These are phyloP conservation scores for Geotrichum histeridarum DNA, from an alignment of 1,139 yeast species.

Conservation along the genomic window DNA sequence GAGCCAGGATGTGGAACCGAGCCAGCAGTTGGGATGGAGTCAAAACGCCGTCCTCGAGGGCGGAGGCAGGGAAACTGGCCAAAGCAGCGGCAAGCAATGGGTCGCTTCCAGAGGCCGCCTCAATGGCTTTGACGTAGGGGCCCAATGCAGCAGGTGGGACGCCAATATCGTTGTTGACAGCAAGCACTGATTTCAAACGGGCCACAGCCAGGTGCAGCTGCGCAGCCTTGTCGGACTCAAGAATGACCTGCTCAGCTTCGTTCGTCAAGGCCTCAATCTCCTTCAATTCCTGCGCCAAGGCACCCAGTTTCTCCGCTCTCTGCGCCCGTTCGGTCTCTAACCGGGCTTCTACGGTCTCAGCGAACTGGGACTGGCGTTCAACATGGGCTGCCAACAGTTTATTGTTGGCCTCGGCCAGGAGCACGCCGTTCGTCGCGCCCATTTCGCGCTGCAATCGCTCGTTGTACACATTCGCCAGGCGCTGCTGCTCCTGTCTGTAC, in stretches of 20 bases:
- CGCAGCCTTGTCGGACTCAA: slow-evolving; percentile 52
- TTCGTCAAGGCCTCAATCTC: slow-evolving; percentile 57
- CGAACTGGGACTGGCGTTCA: slow-evolving; percentile 68
- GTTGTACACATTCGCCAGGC: slow-evolving; percentile 60
- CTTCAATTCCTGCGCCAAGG: slow-evolving; percentile 53
- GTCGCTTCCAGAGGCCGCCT: slow-evolving; percentile 15
- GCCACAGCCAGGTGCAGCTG: slow-evolving; percentile 54
- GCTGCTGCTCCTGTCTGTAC: slow-evolving; percentile 58
- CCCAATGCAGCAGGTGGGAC: slow-evolving; percentile 36
- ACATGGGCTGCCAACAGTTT: slow-evolving; percentile 66
- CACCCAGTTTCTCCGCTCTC: slow-evolving; percentile 62
- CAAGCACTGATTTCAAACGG: slow-evolving; percentile 49
- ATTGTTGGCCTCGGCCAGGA: slow-evolving; percentile 71
- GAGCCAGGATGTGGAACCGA: slow-evolving; percentile 71
- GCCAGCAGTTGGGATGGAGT: slow-evolving; percentile 49
- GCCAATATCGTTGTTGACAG: slow-evolving; percentile 26
- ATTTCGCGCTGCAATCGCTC: slow-evolving; percentile 60
- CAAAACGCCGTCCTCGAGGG: slow-evolving; percentile 53
- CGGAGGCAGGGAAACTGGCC: slow-evolving; percentile 46
- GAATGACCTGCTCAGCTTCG: slow-evolving; percentile 54
- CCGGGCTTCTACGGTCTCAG: slow-evolving; percentile 54
- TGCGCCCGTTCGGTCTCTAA: slow-evolving; percentile 79
- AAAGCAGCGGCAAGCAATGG: slow-evolving; percentile 45
- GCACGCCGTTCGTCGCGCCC: slow-evolving; percentile 61
- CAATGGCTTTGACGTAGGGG: slow-evolving; percentile 37